A percentile compares a stretch with the other conserved stretches of the same genome.
Conservation (phyloP, 495 filamentous ascomycete species). For the Paragyromitra xinjiangensis region DNA sequence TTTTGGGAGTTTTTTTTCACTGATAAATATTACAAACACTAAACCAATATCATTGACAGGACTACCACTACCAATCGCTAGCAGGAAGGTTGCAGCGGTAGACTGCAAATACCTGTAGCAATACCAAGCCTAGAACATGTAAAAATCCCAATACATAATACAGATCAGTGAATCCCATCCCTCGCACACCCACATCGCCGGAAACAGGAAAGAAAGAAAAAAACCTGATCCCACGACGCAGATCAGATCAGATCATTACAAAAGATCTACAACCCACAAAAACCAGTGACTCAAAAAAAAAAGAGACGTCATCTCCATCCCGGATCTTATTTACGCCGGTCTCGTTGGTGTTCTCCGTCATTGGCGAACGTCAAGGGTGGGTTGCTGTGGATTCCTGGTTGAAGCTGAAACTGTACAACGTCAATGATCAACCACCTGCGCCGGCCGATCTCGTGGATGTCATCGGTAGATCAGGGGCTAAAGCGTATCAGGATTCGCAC, state of each 20-base stretch:
- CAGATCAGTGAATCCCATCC: too few species aligned
- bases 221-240: not conserved
- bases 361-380: not conserved
- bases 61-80: too few species aligned
- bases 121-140: too few species aligned
- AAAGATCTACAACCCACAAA: not conserved
- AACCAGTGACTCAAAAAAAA: too few species aligned
- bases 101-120: too few species aligned
- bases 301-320: too few species aligned
- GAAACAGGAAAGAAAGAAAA: not conserved
- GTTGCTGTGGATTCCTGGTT: not conserved
- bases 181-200: not conserved
- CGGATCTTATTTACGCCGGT: not conserved
- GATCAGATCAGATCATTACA: not conserved
- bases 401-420: slow-evolving; percentile 31
- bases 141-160: too few species aligned
- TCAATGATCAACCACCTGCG: slow-evolving; percentile 32
- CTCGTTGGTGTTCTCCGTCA: not conserved
- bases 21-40: too few species aligned
- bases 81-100: not conserved
- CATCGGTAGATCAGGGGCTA: not conserved
- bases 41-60: too few species aligned
- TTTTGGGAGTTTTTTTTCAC: not conserved
- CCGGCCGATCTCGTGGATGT: slow-evolving; percentile 5
- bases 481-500: not conserved